phyloP scores from a whole-genome alignment of 768 basidiomycete genomes.

The Amanita inopinata region DNA sequence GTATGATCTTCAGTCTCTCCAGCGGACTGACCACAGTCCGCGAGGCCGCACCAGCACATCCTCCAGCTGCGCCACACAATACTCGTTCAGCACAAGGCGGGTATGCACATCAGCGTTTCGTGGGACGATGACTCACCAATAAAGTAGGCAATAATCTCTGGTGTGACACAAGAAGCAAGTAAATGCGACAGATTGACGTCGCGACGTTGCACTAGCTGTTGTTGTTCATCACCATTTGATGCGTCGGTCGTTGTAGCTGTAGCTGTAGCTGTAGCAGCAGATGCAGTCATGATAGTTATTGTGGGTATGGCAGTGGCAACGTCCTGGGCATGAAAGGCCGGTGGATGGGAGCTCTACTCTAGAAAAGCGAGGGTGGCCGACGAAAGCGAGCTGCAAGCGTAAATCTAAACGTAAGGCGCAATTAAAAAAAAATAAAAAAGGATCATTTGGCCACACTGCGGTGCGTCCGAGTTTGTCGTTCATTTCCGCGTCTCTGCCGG shows the following conservation, averaged over 20 bases:
- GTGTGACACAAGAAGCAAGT: constrained; percentile 20
- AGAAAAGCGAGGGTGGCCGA: neutral
- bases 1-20: constrained; percentile 92
- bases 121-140: constrained; percentile 21
- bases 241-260: constrained; percentile 8
- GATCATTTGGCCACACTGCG: neutral
- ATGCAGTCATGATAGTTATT: constrained; percentile 13
- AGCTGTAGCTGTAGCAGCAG: constrained; percentile 2
- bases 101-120: neutral
- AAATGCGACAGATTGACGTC: constrained; percentile 9
- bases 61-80: constrained; percentile 30
- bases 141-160: constrained; percentile 35
- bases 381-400: no score
- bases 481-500: constrained; percentile 1
- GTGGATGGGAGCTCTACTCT: neutral
- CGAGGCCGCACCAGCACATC: constrained; percentile 58
- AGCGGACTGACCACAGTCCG: constrained; percentile 89
- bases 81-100: neutral
- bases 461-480: neutral
- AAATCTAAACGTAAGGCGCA: no score
- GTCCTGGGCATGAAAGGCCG: constrained; percentile 3
- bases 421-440: neutral
- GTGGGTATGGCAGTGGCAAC: constrained; percentile 10
- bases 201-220: constrained; percentile 11
- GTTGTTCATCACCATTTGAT: constrained; percentile 3